Percentiles rank a stretch among this genome's conserved stretches.
Conservation (phyloP, 768 basidiomycete species). For the Pisolithus sp. region DNA sequence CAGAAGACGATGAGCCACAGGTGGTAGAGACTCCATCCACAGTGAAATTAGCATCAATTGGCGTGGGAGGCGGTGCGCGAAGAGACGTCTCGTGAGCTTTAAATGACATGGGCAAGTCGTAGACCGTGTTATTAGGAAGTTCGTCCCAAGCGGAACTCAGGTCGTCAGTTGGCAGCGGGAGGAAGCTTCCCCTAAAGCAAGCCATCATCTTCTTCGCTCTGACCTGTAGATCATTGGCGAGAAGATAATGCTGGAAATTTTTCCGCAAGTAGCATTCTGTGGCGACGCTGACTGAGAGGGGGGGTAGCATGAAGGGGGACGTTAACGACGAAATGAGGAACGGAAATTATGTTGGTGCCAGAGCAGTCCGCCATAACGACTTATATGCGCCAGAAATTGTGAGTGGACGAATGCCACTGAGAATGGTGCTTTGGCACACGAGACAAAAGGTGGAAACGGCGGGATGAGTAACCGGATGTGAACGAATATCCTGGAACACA, state of each 20-base stretch:
- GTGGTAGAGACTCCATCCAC: background rate
- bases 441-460: conserved; percentile 11
- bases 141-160: conserved; percentile 18
- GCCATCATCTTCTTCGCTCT: conserved; percentile 12
- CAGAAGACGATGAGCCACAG: background rate
- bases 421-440: conserved; percentile 20
- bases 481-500: background rate
- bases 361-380: background rate
- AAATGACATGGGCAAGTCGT: conserved; percentile 7
- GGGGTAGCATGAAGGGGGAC: conserved; percentile 5
- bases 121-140: conserved; percentile 19
- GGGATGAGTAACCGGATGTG: conserved; percentile 3
- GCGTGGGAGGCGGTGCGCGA: conserved; percentile 17
- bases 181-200: conserved; percentile 9
- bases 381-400: conserved; percentile 14
- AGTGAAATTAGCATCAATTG: conserved; percentile 4
- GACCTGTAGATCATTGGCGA: conserved; percentile 9
- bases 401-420: conserved; percentile 20
- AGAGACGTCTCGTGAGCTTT: background rate
- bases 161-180: conserved; percentile 14
- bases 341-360: background rate
- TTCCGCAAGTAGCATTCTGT: conserved; percentile 10
- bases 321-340: background rate
- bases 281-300: background rate
- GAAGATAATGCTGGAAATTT: conserved; percentile 5